Conservation (phyloP, 1,284 basidiomycete species). For the Irpex sp. region DNA sequence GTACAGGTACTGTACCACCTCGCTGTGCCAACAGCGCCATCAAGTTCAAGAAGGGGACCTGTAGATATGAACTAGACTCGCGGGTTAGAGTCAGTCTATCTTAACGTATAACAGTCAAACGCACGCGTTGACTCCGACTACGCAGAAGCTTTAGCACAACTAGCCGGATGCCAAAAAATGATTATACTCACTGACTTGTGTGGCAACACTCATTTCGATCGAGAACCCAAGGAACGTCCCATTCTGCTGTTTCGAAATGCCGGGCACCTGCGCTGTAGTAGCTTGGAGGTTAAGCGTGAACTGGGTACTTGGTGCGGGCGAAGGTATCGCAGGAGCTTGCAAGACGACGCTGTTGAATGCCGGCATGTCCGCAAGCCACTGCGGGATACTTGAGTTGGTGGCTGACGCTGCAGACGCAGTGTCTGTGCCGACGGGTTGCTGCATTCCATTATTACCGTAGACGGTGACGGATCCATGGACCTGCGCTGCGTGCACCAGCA, state of each 20-base stretch:
- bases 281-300: constrained; percentile 23
- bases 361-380: constrained; percentile 12
- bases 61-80: constrained; percentile 36
- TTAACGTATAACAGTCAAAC: not conserved
- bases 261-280: constrained; percentile 21
- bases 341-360: constrained; percentile 18
- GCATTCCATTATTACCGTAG: constrained; percentile 4
- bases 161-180: not conserved
- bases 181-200: constrained; percentile 51
- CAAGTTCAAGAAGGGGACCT: constrained; percentile 68
- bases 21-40: constrained; percentile 57
- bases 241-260: constrained; percentile 46
- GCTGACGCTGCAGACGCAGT: constrained; percentile 2
- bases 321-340: constrained; percentile 19
- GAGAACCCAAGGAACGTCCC: constrained; percentile 69
- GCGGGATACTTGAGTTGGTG: constrained; percentile 2
- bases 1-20: constrained; percentile 48
- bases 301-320: constrained; percentile 14
- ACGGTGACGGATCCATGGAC: constrained; percentile 12
- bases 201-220: constrained; percentile 66
- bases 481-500: not conserved
- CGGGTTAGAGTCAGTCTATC: not conserved
- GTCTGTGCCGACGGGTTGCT: not conserved
- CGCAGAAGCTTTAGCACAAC: not conserved
- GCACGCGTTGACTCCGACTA: constrained; percentile 11